Evolutionary conservation across 2,329 filamentous ascomycete species (phyloP).

Genomic region (Amylocarpus encephaloides): DNA sequence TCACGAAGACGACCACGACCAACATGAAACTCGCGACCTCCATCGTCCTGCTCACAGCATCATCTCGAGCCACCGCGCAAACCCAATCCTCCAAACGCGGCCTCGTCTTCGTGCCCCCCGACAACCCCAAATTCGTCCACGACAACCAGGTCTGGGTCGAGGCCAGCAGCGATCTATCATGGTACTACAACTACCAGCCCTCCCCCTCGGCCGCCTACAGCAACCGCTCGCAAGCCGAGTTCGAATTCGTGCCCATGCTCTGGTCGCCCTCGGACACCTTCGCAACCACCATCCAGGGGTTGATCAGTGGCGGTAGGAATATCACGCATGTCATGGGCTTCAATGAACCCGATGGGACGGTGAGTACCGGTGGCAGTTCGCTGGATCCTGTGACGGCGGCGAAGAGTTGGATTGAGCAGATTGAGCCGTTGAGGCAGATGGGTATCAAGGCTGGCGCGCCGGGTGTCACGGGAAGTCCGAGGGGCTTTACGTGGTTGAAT

Average conservation of each 20-base stretch:
- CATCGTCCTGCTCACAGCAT: constrained; percentile 11
- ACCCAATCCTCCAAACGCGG: constrained; percentile 53
- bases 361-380: constrained; percentile 53
- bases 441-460: constrained; percentile 64
- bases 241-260: constrained; percentile 77
- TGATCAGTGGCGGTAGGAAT: constrained; percentile 49
- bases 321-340: constrained; percentile 65
- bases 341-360: constrained; percentile 67
- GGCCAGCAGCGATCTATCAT: constrained; percentile 55
- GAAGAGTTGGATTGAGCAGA: constrained; percentile 61
- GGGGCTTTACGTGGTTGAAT: constrained; percentile 60
- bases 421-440: constrained; percentile 59
- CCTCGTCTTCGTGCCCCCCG: constrained; percentile 57
- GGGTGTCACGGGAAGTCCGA: constrained; percentile 56
- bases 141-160: constrained; percentile 63
- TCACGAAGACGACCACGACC: neutral
- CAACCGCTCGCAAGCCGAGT: constrained; percentile 43
- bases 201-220: constrained; percentile 48
- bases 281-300: constrained; percentile 47
- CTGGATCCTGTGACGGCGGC: constrained; percentile 57
- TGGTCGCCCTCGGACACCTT: constrained; percentile 58
- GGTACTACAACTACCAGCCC: constrained; percentile 78
- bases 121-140: constrained; percentile 35
- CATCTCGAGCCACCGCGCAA: constrained; percentile 7
- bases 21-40: constrained; percentile 9